phyloP scores from a whole-genome alignment of 352 stramenopile species.

The Globisporangium camurandrum region DNA sequence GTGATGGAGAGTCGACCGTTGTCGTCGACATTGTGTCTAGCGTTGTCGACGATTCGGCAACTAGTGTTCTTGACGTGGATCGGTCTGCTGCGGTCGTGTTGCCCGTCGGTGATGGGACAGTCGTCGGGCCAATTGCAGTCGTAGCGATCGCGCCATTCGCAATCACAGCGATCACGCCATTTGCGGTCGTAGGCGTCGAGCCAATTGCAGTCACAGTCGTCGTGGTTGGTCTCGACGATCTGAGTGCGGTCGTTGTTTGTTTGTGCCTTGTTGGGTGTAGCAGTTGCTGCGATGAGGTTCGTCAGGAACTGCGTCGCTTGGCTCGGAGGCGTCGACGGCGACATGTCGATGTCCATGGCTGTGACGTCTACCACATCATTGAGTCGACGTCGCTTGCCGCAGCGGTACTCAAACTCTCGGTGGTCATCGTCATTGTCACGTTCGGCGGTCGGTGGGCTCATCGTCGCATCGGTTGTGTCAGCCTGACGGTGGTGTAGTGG shows the following conservation, averaged over 20 bases:
- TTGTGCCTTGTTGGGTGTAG: background rate
- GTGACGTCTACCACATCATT: background rate
- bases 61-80: no score
- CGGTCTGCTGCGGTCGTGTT: no score
- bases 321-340: background rate
- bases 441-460: background rate
- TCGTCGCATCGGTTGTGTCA: background rate
- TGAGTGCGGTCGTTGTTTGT: no score
- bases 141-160: no score
- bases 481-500: background rate
- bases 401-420: background rate
- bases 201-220: background rate
- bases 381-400: background rate
- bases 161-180: no score
- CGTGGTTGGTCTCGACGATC: no score
- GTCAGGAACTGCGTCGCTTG: background rate
- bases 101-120: no score
- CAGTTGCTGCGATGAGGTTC: background rate
- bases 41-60: no score
- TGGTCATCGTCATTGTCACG: background rate
- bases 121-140: no score
- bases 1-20: no score
- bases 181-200: no score
- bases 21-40: no score
- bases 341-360: background rate